Percentiles rank a stretch among this genome's conserved stretches.
phyloP scores from a whole-genome alignment of 1,284 basidiomycete genomes.

The Rhizopogon hawkerae region DNA sequence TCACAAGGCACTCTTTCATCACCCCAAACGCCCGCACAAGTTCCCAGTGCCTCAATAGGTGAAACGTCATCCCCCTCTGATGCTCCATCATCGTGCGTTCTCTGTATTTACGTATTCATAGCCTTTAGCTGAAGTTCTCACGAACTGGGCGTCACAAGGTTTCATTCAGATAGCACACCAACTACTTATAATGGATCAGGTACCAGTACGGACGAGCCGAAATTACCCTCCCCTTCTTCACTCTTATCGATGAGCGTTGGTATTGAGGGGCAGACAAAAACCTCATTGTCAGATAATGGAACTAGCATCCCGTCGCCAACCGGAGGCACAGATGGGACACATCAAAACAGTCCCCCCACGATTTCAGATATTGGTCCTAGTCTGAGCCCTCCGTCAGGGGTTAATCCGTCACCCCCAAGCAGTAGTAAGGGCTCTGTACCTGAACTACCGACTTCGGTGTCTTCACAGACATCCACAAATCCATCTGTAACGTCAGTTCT shows the following conservation, averaged over 20 bases:
- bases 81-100: conserved; percentile 1
- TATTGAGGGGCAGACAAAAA: background rate
- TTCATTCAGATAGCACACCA: conserved; percentile 1
- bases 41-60: background rate
- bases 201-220: background rate
- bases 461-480: too few species aligned
- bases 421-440: background rate
- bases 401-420: background rate
- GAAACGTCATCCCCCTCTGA: background rate
- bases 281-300: background rate
- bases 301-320: background rate
- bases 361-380: too few species aligned
- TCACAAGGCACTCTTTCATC: background rate
- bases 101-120: background rate
- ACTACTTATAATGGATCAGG: conserved; percentile 3
- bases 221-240: background rate
- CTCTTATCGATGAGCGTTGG: background rate
- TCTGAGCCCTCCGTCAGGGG: background rate
- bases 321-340: background rate
- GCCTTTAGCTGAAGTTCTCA: background rate
- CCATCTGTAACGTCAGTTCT: background rate
- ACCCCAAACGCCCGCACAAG: background rate
- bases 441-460: background rate
- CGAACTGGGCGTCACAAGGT: background rate
- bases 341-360: background rate